Evolutionary conservation across 2,329 filamentous ascomycete genomes (phyloP).

Genomic region (Ophiostoma fasciatum): DNA sequence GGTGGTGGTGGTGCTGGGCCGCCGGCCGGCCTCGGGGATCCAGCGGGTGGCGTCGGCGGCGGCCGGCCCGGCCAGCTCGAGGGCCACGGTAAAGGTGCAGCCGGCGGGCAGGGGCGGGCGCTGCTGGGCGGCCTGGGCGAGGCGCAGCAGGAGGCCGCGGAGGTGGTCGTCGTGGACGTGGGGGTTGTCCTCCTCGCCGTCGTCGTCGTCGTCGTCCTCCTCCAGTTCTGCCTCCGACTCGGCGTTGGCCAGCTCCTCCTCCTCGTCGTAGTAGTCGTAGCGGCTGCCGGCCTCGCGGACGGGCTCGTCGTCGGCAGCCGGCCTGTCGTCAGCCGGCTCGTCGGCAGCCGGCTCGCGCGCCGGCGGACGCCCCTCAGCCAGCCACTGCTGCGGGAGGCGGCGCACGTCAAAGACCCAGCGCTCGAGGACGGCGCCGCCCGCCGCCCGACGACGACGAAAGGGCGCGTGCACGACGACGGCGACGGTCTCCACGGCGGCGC

Average conservation of each 20-base stretch:
- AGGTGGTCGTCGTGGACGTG: constrained; percentile 37
- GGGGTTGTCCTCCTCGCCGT: neutral
- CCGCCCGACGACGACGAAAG: no score
- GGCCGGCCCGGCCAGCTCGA: constrained; percentile 39
- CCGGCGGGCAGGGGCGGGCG: constrained; percentile 43
- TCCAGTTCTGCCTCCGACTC: constrained; percentile 8
- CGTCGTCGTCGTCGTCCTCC: neutral
- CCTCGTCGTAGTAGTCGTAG: constrained; percentile 8
- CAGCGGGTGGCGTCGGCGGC: neutral
- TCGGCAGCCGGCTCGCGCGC: neutral
- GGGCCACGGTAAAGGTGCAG: constrained; percentile 62
- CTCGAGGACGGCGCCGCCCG: constrained; percentile 33
- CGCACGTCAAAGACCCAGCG: constrained; percentile 46
- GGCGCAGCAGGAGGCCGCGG: constrained; percentile 47
- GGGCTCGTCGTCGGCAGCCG: neutral
- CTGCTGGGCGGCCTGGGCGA: constrained; percentile 44
- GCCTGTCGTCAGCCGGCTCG: neutral
- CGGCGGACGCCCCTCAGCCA: no score
- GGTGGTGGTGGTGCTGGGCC: constrained; percentile 21
- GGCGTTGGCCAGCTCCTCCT: constrained; percentile 5
- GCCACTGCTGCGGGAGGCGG: constrained; percentile 34
- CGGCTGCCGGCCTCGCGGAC: neutral
- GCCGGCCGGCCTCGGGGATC: neutral
- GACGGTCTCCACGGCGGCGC: constrained; percentile 3
- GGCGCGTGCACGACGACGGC: constrained; percentile 11